Evolutionary conservation across 75 land plant genomes (phyloP).

Genomic region (Chamaecyparis obtusa): DNA sequence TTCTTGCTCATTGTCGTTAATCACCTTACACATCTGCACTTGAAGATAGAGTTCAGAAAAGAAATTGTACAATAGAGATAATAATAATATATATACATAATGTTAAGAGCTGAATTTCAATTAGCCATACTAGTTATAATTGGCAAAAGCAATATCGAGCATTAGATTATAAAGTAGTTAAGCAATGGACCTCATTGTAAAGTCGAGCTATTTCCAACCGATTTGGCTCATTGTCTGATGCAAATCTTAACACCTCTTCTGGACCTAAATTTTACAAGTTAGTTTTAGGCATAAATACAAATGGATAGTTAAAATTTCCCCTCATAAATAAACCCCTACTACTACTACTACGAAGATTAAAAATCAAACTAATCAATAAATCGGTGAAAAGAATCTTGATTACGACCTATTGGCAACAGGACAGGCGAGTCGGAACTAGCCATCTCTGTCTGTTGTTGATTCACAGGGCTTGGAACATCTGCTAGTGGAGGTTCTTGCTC

Average conservation of each 20-base stretch:
- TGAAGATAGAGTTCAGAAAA: background rate
- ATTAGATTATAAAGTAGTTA: background rate
- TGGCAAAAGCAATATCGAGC: background rate
- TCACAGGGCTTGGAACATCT: conserved; percentile 14
- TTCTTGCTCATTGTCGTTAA: conserved; percentile 43
- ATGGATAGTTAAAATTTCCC: background rate
- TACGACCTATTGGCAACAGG: conserved; percentile 23
- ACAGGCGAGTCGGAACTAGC: conserved; percentile 16
- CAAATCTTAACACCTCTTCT: conserved; percentile 31
- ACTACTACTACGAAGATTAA: background rate
- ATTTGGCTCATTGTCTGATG: conserved; percentile 40
- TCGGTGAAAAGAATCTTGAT: background rate
- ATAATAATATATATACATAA: background rate
- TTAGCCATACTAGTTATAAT: background rate
- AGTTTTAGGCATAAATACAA: conserved; percentile 1
- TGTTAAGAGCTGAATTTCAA: background rate
- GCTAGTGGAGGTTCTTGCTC: conserved; percentile 17
- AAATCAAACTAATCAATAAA: background rate
- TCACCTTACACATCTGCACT: conserved; percentile 58
- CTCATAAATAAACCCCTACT: background rate
- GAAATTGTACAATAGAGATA: background rate
- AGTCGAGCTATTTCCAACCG: conserved; percentile 47
- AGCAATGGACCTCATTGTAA: conserved; percentile 52
- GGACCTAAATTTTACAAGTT: conserved; percentile 25
- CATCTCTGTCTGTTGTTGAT: conserved; percentile 8